A percentile compares a stretch with the other conserved stretches of the same genome.
Evolutionary conservation across 768 basidiomycete species (phyloP).

Genomic region (Albatrellus ellisii): DNA sequence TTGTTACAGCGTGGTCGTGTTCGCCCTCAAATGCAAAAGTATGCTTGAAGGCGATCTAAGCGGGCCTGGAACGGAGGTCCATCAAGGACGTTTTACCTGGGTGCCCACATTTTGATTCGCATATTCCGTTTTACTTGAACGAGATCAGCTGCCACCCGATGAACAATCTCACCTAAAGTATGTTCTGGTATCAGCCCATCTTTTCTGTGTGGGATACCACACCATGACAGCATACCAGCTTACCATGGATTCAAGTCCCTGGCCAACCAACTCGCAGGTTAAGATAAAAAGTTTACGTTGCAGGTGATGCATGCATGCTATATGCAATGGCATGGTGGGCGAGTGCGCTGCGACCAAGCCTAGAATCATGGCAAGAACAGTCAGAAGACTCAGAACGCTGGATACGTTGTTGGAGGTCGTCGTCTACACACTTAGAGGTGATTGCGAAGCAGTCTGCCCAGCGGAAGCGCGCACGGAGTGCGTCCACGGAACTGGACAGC

Average conservation of each 20-base stretch:
- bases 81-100: conserved; percentile 87
- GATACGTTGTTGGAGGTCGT: too few relatives aligned
- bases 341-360: conserved; percentile 73
- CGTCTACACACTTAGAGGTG: conserved; percentile 61
- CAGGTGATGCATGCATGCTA: conserved; percentile 97
- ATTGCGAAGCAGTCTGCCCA: conserved; percentile 92
- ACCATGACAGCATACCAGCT: conserved; percentile 99
- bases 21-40: conserved; percentile 96
- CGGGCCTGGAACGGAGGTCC: conserved; percentile 92
- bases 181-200: conserved; percentile 85
- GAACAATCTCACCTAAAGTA: conserved; percentile 68
- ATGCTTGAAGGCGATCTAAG: conserved; percentile 97
- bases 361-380: too few relatives aligned
- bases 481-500: conserved; percentile 80
- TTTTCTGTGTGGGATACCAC: conserved; percentile 81
- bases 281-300: conserved; percentile 87
- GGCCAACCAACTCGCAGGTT: conserved; percentile 91
- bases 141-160: not conserved
- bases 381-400: too few relatives aligned
- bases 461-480: conserved; percentile 73
- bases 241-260: conserved; percentile 81
- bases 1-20: conserved; percentile 96
- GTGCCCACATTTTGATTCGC: too few relatives aligned
- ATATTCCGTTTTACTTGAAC: not conserved
- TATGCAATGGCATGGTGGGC: conserved; percentile 83